Percentiles rank a stretch among this genome's conserved stretches.
phyloP scores from a whole-genome alignment of 2,329 filamentous ascomycete species.

The Ascocoryne sarcoides region DNA sequence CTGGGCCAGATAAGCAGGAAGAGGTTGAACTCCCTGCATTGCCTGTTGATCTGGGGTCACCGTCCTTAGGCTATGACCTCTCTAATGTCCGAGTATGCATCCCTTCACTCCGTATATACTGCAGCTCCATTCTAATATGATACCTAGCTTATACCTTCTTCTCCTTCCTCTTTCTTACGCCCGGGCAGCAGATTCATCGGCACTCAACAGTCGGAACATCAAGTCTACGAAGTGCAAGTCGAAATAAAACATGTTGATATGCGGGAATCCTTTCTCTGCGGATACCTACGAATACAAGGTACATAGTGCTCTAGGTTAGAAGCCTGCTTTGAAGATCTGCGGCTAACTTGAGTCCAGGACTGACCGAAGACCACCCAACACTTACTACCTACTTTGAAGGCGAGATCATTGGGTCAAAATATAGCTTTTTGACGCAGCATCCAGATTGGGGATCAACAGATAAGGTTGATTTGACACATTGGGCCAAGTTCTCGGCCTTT shows the following conservation, averaged over 20 bases:
- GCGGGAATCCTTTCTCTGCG: conserved; percentile 87
- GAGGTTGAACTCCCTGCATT: conserved; percentile 27
- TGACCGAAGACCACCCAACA: conserved; percentile 95
- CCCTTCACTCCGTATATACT: conserved; percentile 6
- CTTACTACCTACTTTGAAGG: conserved; percentile 97
- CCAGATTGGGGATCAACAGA: conserved; percentile 85
- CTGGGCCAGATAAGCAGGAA: conserved; percentile 32
- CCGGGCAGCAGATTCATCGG: conserved; percentile 83
- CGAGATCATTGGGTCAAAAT: conserved; percentile 92
- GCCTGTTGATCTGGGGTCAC: conserved; percentile 30
- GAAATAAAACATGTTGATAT: conserved; percentile 96
- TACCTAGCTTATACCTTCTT: conserved; percentile 49
- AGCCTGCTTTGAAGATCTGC: too few species aligned
- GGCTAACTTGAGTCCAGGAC: too few species aligned
- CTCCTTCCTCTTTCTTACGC: conserved; percentile 79
- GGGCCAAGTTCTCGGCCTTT: conserved; percentile 84
- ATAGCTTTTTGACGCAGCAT: conserved; percentile 87
- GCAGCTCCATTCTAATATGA: background rate
- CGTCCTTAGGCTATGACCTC: conserved; percentile 44
- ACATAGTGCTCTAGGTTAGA: too few species aligned
- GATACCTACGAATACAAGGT: conserved; percentile 95
- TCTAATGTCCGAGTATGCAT: conserved; percentile 44
- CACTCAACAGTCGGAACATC: conserved; percentile 86
- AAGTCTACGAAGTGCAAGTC: conserved; percentile 91
- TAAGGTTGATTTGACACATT: conserved; percentile 87